Evolutionary conservation across 2,329 filamentous ascomycete species (phyloP), one percentile per base, ranked within the genome.

Genomic region (Colletotrichum sp.): DNA sequence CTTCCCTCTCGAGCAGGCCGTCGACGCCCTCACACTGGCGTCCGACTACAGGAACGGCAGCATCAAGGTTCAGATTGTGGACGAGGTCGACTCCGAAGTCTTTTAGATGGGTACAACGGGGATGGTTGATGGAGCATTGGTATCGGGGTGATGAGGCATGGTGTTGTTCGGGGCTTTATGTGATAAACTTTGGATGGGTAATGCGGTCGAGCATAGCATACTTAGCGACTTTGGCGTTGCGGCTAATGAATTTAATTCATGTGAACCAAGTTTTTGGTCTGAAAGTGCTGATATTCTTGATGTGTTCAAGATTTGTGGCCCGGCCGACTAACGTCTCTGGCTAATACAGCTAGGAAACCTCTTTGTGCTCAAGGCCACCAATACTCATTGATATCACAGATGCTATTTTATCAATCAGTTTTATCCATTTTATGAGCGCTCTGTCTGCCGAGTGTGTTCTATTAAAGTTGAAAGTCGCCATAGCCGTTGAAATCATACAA

Each of bases 1-100:
- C 1, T 93, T 92, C 77, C 89, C 90, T 1, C 84, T 95, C 28
- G 92, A 94, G 76, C 86, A 90, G 76, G 92, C 92, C 0, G 78
- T 90, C 2, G 90, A 93, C 32, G 93, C 91, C 0, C 76, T 85
- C 66, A 79, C 80, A 2, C 66, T 85, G 30, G 83, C 82, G 7
- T 84, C 83, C 18, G 83, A 85, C 69, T 80, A 82, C 5, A 80
- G 75, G 32, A 83, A 83, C 57, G 83, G 83, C 5, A 81, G 81
- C 13, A 84, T 85, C 78, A 84, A 85, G 76, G 83, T 85, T 34
- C 83, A 85, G 49, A 83, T 85, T 71, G 79, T 84, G 13, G 82
- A 84, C 32, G 76, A 77, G 52, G 28, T 66, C 4, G 77, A 78
- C 8, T 71, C 71, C 8, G 67, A 75, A 7, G 18, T 65, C n/a